Evolutionary conservation across 1,284 basidiomycete genomes (phyloP).

Genomic region (Pisolithus thermaeus): DNA sequence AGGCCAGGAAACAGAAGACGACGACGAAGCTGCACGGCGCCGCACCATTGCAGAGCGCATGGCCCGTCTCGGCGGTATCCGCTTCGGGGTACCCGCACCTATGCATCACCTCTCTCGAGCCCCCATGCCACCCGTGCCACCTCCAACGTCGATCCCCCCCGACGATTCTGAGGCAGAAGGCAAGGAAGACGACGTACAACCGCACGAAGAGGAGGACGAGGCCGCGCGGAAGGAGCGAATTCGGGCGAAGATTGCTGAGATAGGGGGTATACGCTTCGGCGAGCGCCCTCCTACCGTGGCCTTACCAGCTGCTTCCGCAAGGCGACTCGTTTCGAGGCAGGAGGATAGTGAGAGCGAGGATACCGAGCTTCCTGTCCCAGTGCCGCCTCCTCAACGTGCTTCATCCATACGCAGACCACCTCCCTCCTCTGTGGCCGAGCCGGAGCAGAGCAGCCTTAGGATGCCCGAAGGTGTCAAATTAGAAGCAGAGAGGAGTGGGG

Average conservation of each 20-base stretch:
- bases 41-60: slow-evolving; percentile 71
- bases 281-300: slow-evolving; percentile 53
- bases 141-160: slow-evolving; percentile 31
- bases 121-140: slow-evolving; percentile 34
- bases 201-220: slow-evolving; percentile 48
- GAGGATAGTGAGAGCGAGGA: slow-evolving; percentile 25
- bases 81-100: slow-evolving; percentile 59
- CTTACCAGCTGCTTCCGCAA: slow-evolving; percentile 23
- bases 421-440: slow-evolving; percentile 27
- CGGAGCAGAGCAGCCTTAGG: slow-evolving; percentile 32
- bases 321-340: slow-evolving; percentile 16
- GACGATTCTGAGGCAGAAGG: slow-evolving; percentile 20
- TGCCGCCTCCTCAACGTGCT: slow-evolving; percentile 25
- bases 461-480: slow-evolving; percentile 35
- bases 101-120: slow-evolving; percentile 39
- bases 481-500: slow-evolving; percentile 63
- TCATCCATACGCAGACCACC: slow-evolving; percentile 34
- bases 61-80: slow-evolving; percentile 71
- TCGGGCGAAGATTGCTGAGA: slow-evolving; percentile 59
- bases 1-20: slow-evolving; percentile 25
- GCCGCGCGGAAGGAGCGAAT: slow-evolving; percentile 63
- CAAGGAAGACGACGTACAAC: slow-evolving; percentile 21
- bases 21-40: slow-evolving; percentile 42
- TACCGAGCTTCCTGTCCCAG: slow-evolving; percentile 16
- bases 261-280: slow-evolving; percentile 75